These are phyloP conservation scores for Penicillium maclennaniae DNA, from an alignment of 495 filamentous ascomycete species.

Conservation along the genomic window DNA sequence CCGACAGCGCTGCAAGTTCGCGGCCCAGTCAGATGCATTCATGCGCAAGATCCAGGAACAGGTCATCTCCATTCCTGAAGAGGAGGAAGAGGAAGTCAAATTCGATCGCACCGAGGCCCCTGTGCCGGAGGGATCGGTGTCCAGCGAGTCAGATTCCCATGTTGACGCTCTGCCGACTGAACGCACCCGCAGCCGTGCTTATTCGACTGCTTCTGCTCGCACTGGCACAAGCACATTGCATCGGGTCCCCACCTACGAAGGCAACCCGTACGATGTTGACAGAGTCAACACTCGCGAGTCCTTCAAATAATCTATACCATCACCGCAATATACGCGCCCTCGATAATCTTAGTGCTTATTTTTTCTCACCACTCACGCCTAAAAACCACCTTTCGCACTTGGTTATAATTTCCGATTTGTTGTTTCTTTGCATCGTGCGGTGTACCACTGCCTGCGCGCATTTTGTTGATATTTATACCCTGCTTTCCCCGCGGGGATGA, in stretches of 20 bases:
- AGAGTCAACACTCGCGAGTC: slow-evolving; percentile 45
- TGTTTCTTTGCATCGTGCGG: slow-evolving; percentile 7
- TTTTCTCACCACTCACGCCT: neutral
- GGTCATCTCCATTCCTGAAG: neutral
- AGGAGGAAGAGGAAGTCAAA: slow-evolving; percentile 18
- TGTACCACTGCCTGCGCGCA: neutral
- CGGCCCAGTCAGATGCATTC: slow-evolving; percentile 51
- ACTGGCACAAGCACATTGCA: slow-evolving; percentile 23
- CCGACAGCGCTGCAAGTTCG: slow-evolving; percentile 69
- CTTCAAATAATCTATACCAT: slow-evolving; percentile 22
- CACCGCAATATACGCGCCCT: neutral
- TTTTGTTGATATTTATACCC: slow-evolving; percentile 17
- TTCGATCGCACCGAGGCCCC: slow-evolving; percentile 44
- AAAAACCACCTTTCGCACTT: neutral
- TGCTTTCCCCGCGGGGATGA: slow-evolving; percentile 9
- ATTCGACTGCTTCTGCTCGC: slow-evolving; percentile 29
- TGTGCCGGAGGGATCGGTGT: slow-evolving; percentile 20
- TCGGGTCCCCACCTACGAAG: slow-evolving; percentile 36
- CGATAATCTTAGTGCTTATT: slow-evolving; percentile 17
- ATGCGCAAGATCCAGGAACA: slow-evolving; percentile 43
- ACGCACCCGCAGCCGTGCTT: slow-evolving; percentile 32
- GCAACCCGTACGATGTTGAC: slow-evolving; percentile 44
- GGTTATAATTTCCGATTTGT: neutral
- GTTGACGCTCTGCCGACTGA: slow-evolving; percentile 18
- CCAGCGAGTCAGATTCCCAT: slow-evolving; percentile 25